A percentile compares a stretch with the other conserved stretches of the same genome.
These are phyloP conservation scores for Coemansia sp. DNA, from an alignment of 192 early-diverging fungal species.

Conservation along the genomic window DNA sequence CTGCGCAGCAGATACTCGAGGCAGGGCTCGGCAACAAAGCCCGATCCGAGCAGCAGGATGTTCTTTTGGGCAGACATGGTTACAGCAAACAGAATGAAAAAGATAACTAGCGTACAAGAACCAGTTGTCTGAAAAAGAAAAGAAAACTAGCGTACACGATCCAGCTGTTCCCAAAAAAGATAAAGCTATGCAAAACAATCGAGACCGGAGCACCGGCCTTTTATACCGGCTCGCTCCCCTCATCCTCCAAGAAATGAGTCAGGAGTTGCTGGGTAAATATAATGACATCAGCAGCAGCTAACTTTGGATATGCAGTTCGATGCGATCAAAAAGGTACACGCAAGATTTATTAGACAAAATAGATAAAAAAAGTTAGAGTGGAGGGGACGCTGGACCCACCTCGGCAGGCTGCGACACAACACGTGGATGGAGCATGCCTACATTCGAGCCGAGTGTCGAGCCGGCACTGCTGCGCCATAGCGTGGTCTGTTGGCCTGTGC, in stretches of 20 bases:
- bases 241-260: too few relatives aligned
- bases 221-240: background rate
- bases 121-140: too few relatives aligned
- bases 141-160: too few relatives aligned
- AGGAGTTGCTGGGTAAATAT: too few relatives aligned
- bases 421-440: slow-evolving; percentile 10
- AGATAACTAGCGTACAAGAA: slow-evolving; percentile 1
- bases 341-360: background rate
- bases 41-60: slow-evolving; percentile 94
- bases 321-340: background rate
- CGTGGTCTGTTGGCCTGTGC: slow-evolving; percentile 17
- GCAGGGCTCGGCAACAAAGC: slow-evolving; percentile 96
- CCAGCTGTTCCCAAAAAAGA: slow-evolving; percentile 5
- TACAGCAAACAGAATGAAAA: background rate
- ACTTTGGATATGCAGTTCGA: background rate
- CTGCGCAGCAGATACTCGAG: slow-evolving; percentile 88
- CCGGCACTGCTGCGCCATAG: slow-evolving; percentile 20
- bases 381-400: background rate
- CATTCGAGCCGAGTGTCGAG: background rate
- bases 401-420: slow-evolving; percentile 24
- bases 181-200: too few relatives aligned
- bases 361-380: background rate
- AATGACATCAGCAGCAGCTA: background rate
- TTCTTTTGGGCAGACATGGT: slow-evolving; percentile 53
- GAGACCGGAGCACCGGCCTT: background rate